Base-by-base conservation (phyloP, 352 stramenopile genomes). In the Poterioochromonas sp. region DNA sequence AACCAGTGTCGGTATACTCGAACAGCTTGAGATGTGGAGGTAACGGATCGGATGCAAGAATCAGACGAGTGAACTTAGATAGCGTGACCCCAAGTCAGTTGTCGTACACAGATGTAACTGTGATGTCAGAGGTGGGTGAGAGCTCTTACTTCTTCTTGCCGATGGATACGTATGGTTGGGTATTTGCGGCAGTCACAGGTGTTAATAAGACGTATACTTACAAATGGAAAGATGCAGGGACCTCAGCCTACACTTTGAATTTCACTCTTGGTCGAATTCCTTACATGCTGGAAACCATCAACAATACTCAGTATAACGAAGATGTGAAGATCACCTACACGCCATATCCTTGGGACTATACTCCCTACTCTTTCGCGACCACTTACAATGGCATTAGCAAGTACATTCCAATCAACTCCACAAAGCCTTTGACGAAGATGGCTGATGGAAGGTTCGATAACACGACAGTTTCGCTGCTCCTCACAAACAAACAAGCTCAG, bases 121-220 rank as follows among this genome's bases (percentile, higher is more conserved):
- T 76, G 3, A 1, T 39, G 3, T 34, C 39, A 43, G 15, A 58
- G 1, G 34, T 43, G 34, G 39, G 65, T 26, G 20, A 8, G 26
- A 11, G 1, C 2, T 8, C 5, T 8, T 35, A 54, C 3, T 76
- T 54, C 39, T 76, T 76, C 39, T 40, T 76, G 2, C 65, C 65
- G 34, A 8, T 58, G 1, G 65, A 76, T 40, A 76, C 39, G 2
- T 76, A 76, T 29, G 65, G 65, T 15, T 76, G 65, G 65, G 65
- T 76, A 12, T 32, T 58, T 12, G 1, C 65, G 0, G 39, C 54
- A 15, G 65, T 76, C 34, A 71, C 63, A 12, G 37, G 63, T 49
- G 11, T 58, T 32, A 76, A 58, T 40, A 40, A 73, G 29, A 73
- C 29, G 34, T 76, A 71, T 32, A 26, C 34, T 5, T 29, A 54